A percentile compares a stretch with the other conserved stretches of the same genome.
These are phyloP conservation scores for Candida gigantensis DNA, from an alignment of 1,139 yeast genomes.

Conservation along the genomic window DNA sequence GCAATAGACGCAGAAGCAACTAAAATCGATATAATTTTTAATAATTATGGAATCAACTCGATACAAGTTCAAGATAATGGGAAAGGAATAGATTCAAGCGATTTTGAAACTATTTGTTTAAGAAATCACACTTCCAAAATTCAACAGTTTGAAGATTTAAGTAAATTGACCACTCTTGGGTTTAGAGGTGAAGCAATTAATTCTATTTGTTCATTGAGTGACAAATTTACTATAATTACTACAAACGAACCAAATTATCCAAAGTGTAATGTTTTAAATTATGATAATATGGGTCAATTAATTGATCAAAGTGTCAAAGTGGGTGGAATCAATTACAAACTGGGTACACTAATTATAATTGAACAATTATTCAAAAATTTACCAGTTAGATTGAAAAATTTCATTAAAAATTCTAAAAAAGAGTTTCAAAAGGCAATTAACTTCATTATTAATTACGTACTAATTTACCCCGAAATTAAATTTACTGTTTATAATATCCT, in stretches of 20 bases:
- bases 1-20: slow-evolving; percentile 76
- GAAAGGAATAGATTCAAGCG: slow-evolving; percentile 61
- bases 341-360: slow-evolving; percentile 61
- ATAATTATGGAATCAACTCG: slow-evolving; percentile 73
- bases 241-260: slow-evolving; percentile 55
- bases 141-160: slow-evolving; percentile 54
- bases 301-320: slow-evolving; percentile 30
- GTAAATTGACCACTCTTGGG: slow-evolving; percentile 59
- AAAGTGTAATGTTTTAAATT: slow-evolving; percentile 54
- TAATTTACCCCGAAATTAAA: slow-evolving; percentile 59
- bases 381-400: slow-evolving; percentile 76
- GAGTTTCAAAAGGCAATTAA: slow-evolving; percentile 70
- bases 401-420: slow-evolving; percentile 63
- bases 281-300: slow-evolving; percentile 55
- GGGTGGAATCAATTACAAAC: slow-evolving; percentile 42
- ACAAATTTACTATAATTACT: slow-evolving; percentile 52
- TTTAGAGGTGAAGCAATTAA: slow-evolving; percentile 87
- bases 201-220: slow-evolving; percentile 67
- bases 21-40: slow-evolving; percentile 64
- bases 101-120: slow-evolving; percentile 61
- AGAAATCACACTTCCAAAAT: slow-evolving; percentile 86
- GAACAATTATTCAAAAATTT: slow-evolving; percentile 57
- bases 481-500: slow-evolving; percentile 57
- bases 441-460: slow-evolving; percentile 66
- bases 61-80: slow-evolving; percentile 79